These are phyloP conservation scores for Nigrospora oryzae DNA, from an alignment of 2,329 filamentous ascomycete species.

Conservation along the genomic window DNA sequence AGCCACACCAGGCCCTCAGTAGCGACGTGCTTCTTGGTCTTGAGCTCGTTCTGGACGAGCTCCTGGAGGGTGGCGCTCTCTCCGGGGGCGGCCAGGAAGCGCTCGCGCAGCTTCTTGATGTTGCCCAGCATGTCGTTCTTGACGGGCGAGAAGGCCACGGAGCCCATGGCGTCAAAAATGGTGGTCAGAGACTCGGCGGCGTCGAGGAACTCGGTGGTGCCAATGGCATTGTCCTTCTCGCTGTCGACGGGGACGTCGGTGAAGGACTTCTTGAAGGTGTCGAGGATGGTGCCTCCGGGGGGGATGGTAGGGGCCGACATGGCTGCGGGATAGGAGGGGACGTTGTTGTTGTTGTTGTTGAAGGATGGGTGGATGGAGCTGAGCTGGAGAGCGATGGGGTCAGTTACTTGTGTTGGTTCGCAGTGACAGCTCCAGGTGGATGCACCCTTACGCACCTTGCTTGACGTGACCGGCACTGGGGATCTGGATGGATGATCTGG, in stretches of 20 bases:
- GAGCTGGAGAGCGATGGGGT: background rate
- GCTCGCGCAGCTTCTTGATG: conserved; percentile 89
- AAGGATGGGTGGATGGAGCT: conserved; percentile 2
- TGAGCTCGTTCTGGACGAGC: conserved; percentile 79
- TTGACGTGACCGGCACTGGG: background rate
- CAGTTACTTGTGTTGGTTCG: background rate
- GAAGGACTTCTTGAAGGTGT: conserved; percentile 79
- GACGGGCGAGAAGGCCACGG: conserved; percentile 77
- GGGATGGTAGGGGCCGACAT: conserved; percentile 49
- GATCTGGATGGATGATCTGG: background rate
- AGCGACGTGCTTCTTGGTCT: conserved; percentile 79
- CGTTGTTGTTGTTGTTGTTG: background rate
- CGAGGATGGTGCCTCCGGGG: conserved; percentile 71
- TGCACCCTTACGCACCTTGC: background rate
- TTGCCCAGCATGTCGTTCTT: conserved; percentile 90
- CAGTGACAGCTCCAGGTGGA: background rate
- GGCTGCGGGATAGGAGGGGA: conserved; percentile 14
- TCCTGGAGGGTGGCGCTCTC: conserved; percentile 81
- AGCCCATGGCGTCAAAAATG: conserved; percentile 68
- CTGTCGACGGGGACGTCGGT: conserved; percentile 69
- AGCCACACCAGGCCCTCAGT: conserved; percentile 91
- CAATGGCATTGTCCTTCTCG: conserved; percentile 66
- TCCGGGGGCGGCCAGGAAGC: conserved; percentile 67
- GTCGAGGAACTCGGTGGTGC: conserved; percentile 82
- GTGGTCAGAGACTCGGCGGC: conserved; percentile 79